Evolutionary conservation across 352 stramenopile species (phyloP), one percentile per base, ranked within the genome.

Genomic region (Globisporangium paddicum): DNA sequence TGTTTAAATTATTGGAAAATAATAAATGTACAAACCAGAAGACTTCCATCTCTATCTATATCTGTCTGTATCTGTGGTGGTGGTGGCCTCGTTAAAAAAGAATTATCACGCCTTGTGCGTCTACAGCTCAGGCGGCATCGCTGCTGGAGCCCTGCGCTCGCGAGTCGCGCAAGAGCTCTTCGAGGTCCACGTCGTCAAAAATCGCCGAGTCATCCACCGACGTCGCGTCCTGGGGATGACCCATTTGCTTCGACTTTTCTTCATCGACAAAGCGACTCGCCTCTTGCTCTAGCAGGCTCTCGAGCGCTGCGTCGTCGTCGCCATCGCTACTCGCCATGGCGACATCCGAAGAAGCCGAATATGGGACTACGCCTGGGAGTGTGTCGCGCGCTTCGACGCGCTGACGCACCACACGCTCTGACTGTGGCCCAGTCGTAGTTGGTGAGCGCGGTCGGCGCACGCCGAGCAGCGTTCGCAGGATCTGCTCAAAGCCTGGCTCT

Each of bases 201-300:
- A 79, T 71, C 8, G 78, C 49, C 7, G 64, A 55, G 14, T 72
- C 72, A 18, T 73, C 64, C 18, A 50, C 45, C 2, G 38, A 32
- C 1, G 50, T 41, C 4, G 61, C 23, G 5, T 28, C 2, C 19
- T 48, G 42, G 9, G 7, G 13, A 10, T 11, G 5, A 5, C 41
- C 4, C 0, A 44, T n/a, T 2, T 46, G 62, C 60, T 81, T 82
- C 26, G 63, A 58, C 32, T 72, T 67, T 46, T 89, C 77, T 52
- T 89, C 79, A 30, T 75, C 70, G 5, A 91, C 69, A 10, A 91
- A 73, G 1, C 62, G 71, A 19, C 63, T 73, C 1, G 82, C 79
- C 57, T 91, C 82, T 49, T 82, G 62, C 62, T 91, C 82, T 6
- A 91, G 63, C 64, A 89, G 72, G 23, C 40, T 42, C 40, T 90